Evolutionary conservation across 2,329 filamentous ascomycete species (phyloP), one percentile per base, ranked within the genome.

Genomic region (Pyrenophora graminea): DNA sequence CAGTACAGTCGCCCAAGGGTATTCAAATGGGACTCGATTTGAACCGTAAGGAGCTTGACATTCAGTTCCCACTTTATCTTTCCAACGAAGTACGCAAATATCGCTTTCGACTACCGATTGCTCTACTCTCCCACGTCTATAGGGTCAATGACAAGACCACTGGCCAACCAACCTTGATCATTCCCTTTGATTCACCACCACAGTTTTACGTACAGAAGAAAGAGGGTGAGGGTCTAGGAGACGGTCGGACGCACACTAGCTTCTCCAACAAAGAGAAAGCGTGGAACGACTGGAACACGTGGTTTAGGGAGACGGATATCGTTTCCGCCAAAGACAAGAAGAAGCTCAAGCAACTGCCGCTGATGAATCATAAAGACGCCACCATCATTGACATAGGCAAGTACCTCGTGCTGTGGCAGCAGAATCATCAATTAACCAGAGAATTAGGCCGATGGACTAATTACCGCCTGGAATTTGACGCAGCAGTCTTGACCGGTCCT

Each of bases 271-370:
- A 55, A 17, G 72, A 41, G 59, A 67, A 12, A 64, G 45, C 36
- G n/a, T 89, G 85, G 85, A 77, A 69, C 39, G 80, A 83, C 18
- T 75, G 76, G 53, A 78, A 83, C 56, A 73, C 77, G 0, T 89
- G 85, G 85, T 83, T 78, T 49, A 80, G 87, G 17, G 84, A 87
- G 59, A 88, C 85, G 0, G 80, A 85, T 55, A 80, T 89, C 19
- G 77, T 82, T n/a, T 75, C 78, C 48, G 64, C 76, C 31, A 74
- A 7, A 6, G 54, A 44, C 13, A 37, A 49, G 19, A 57, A 67
- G 7, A 58, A 55, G 2, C 25, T 68, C 8, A 48, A 55, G 15
- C 39, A n/a, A 1, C 33, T 43, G 13, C 68, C 72, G 1, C 37
- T 71, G 15, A 67, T 63, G 59, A 61, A 66, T 18, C 59, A 75